Base-by-base conservation (phyloP, 306 rosid species). In the Glycine soja region DNA sequence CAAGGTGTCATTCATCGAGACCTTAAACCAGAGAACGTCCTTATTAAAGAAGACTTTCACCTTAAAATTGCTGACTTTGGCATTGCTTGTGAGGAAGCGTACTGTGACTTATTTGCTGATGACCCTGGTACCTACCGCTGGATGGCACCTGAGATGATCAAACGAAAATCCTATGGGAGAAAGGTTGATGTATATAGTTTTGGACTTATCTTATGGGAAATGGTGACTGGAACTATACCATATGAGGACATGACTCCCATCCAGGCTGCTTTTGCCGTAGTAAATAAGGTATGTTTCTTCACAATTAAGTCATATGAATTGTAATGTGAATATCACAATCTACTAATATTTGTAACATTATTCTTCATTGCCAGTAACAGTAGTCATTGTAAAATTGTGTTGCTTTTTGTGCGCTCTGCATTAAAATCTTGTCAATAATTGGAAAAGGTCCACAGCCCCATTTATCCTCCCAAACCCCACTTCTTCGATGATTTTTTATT, bases 81-180 rank as follows among this genome's bases (percentile, higher is more conserved):
- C 54, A 95, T 91, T 66, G 99, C 93, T 24, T 95, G 98, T 52
- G 97, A 92, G 85, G 97, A 93, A 86, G 92, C 85, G 10, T 85
- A 78, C 81, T 90, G 94, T 19, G 98, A 93, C 78, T 83, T 90
- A 10, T 86, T 95, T 82, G 92, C 96, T 11, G 97, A 93, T 40
- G 99, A 90, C 56, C 97, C 97, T 3, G 99, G 99, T 56, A 95
- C 99, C 3, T 95, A 90, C 66, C 90, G 99, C n/a, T 95, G 99
- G 99, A 95, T 95, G 99, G 99, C 99, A 67, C 99, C 99, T 0
- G 99, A 95, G 91, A 91, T 95, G 99, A 95, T 95, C 88, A 93
- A 86, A 83, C 94, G 90, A 43, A 93, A 93, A 80, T 81, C 91
- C 46, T 93, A 92, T 10, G 91, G 97, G 63, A 88, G 90, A 79